Percentiles rank a stretch among this genome's conserved stretches.
Evolutionary conservation across 805 yeast species (phyloP).

Genomic region (Blastobotrys attinorum): DNA sequence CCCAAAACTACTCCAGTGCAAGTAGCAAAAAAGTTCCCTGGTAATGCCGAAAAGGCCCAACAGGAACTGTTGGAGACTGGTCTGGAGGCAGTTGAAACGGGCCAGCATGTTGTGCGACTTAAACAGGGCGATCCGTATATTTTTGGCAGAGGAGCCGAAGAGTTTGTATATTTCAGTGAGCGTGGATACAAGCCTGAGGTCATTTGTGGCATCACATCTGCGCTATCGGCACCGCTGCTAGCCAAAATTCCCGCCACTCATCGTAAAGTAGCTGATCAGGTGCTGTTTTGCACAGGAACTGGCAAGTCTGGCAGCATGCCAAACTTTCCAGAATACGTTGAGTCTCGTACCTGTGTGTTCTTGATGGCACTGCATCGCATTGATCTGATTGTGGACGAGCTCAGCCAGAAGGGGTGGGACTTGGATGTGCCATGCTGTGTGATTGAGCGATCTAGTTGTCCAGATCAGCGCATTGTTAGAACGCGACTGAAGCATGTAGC

Average conservation of each 20-base stretch:
- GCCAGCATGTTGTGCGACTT: slow-evolving; percentile 74
- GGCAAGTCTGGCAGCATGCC: slow-evolving; percentile 84
- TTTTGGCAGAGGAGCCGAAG: slow-evolving; percentile 96
- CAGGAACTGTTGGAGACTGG: slow-evolving; percentile 73
- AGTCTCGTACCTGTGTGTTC: slow-evolving; percentile 73
- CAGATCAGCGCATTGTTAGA: slow-evolving; percentile 80
- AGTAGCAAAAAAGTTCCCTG: slow-evolving; percentile 92
- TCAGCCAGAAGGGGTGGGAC: slow-evolving; percentile 60
- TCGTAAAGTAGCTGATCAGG: slow-evolving; percentile 86
- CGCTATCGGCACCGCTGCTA: slow-evolving; percentile 77
- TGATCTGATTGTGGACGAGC: slow-evolving; percentile 25
- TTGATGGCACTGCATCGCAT: slow-evolving; percentile 83
- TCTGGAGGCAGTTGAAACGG: slow-evolving; percentile 50
- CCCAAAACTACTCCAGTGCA: slow-evolving; percentile 68
- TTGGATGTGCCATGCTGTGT: slow-evolving; percentile 68
- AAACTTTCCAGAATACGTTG: slow-evolving; percentile 62
- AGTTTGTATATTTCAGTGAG: slow-evolving; percentile 55
- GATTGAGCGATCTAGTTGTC: slow-evolving; percentile 87
- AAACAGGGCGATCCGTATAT: slow-evolving; percentile 97
- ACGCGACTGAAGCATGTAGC: slow-evolving; percentile 62
- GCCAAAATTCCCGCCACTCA: slow-evolving; percentile 88
- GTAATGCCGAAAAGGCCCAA: slow-evolving; percentile 92
- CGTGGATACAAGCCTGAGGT: slow-evolving; percentile 69
- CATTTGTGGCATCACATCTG: slow-evolving; percentile 83
- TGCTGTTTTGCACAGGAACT: slow-evolving; percentile 88